Percentiles rank a stretch among this genome's conserved stretches.
Conservation (phyloP, 192 early-diverging fungal species). For the Podila minutissima region DNA sequence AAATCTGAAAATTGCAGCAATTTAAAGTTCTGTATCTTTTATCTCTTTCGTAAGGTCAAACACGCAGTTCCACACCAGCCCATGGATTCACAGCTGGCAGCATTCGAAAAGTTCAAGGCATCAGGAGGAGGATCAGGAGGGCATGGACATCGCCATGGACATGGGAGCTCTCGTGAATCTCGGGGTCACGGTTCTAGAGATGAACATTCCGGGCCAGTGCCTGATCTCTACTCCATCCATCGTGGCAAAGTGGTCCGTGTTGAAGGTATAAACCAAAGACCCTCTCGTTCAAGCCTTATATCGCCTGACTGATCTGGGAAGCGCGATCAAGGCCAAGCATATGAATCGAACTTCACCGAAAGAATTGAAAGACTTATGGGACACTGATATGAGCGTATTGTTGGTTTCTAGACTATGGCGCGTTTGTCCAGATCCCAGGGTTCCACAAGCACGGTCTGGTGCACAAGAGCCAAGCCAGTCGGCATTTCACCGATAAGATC, state of each 20-base stretch:
- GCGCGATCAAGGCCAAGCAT: too few relatives aligned
- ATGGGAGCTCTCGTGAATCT: background rate
- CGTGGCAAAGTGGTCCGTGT: conserved; percentile 40
- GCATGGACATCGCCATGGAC: background rate
- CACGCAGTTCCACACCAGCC: background rate
- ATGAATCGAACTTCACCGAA: too few relatives aligned
- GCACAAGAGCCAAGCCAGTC: conserved; percentile 49
- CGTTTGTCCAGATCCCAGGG: conserved; percentile 52
- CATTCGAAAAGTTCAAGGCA: conserved; percentile 50
- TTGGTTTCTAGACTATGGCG: conserved; percentile 45
- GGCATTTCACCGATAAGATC: conserved; percentile 45
- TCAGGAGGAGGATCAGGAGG: conserved; percentile 16
- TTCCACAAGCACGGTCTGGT: conserved; percentile 45
- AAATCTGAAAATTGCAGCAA: background rate
- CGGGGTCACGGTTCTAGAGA: background rate
- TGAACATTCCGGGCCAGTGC: conserved; percentile 24
- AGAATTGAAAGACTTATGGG: too few relatives aligned
- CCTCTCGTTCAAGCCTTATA: background rate
- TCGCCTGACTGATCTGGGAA: too few relatives aligned
- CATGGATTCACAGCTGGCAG: conserved; percentile 53
- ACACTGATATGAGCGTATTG: background rate
- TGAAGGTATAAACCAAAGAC: conserved; percentile 19
- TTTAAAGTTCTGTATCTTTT: background rate
- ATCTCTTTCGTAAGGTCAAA: background rate
- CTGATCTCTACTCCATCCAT: conserved; percentile 55